A percentile compares a stretch with the other conserved stretches of the same genome.
These are phyloP conservation scores for Metarhizium robertsii DNA, from an alignment of 2,329 filamentous ascomycete species.

Conservation along the genomic window DNA sequence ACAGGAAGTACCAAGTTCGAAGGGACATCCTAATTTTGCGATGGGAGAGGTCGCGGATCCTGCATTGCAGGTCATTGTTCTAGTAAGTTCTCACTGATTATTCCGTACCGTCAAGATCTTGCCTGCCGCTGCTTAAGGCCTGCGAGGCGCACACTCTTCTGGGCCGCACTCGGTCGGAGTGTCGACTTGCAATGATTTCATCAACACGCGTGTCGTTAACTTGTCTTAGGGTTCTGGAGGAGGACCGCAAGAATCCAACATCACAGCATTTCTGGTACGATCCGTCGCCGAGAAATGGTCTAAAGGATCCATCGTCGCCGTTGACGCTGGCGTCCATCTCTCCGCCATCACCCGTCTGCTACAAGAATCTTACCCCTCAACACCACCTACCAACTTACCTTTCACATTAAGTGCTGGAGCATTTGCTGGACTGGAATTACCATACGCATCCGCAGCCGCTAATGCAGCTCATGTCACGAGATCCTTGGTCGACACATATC, in stretches of 20 bases:
- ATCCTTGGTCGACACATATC: conserved; percentile 73
- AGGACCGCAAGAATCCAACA: conserved; percentile 81
- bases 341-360: conserved; percentile 76
- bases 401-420: conserved; percentile 58
- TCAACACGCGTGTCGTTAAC: neutral
- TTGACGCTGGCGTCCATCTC: conserved; percentile 88
- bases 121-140: neutral
- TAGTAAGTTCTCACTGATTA: conserved; percentile 44
- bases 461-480: conserved; percentile 77
- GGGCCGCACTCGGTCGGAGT: neutral
- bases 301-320: conserved; percentile 75
- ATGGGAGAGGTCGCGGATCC: conserved; percentile 25
- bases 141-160: neutral
- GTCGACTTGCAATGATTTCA: neutral
- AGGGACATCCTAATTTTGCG: conserved; percentile 4
- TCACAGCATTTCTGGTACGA: conserved; percentile 81
- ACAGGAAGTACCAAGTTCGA: neutral
- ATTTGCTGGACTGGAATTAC: conserved; percentile 70
- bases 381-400: conserved; percentile 23
- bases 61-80: conserved; percentile 63
- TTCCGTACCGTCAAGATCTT: neutral
- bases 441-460: conserved; percentile 54
- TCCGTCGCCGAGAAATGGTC: conserved; percentile 72
- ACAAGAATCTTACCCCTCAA: conserved; percentile 38
- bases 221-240: conserved; percentile 68